A percentile compares a stretch with the other conserved stretches of the same genome.
These are phyloP conservation scores for Meyerozyma carpophila DNA, from an alignment of 1,139 yeast genomes.

Conservation along the genomic window DNA sequence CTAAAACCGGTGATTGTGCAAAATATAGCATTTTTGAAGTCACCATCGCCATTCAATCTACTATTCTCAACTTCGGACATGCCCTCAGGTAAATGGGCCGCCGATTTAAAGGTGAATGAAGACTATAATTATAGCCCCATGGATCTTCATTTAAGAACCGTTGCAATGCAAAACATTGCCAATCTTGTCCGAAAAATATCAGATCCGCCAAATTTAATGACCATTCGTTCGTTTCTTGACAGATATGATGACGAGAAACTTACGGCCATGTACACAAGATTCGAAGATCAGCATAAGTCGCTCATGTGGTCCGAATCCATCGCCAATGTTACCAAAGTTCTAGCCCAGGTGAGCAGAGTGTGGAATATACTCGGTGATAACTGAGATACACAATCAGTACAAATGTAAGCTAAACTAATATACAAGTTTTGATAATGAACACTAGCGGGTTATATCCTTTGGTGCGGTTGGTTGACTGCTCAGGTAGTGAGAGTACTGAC, in stretches of 20 bases:
- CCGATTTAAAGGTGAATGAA: constrained; percentile 46
- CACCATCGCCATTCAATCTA: constrained; percentile 41
- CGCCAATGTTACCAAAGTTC: too few relatives aligned
- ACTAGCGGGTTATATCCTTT: neutral
- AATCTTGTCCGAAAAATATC: neutral
- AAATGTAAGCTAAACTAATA: neutral
- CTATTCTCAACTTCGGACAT: constrained; percentile 31
- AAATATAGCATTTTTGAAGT: constrained; percentile 54
- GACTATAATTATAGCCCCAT: constrained; percentile 34
- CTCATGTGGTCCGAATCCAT: too few relatives aligned
- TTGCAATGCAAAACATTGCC: constrained; percentile 25
- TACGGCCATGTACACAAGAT: neutral
- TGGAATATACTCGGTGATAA: neutral
- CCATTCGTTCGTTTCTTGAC: neutral
- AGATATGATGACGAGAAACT: neutral
- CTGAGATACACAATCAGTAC: neutral
- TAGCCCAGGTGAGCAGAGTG: too few relatives aligned
- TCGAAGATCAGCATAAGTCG: neutral
- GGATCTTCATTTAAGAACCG: constrained; percentile 33
- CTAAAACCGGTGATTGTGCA: constrained; percentile 30
- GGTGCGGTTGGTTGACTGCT: neutral
- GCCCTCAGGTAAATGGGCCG: constrained; percentile 42
- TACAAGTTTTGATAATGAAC: neutral
- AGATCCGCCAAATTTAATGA: neutral
- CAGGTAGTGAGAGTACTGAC: neutral